Base-by-base conservation (phyloP, 2,329 filamentous ascomycete genomes). In the Helotiales sp. region DNA sequence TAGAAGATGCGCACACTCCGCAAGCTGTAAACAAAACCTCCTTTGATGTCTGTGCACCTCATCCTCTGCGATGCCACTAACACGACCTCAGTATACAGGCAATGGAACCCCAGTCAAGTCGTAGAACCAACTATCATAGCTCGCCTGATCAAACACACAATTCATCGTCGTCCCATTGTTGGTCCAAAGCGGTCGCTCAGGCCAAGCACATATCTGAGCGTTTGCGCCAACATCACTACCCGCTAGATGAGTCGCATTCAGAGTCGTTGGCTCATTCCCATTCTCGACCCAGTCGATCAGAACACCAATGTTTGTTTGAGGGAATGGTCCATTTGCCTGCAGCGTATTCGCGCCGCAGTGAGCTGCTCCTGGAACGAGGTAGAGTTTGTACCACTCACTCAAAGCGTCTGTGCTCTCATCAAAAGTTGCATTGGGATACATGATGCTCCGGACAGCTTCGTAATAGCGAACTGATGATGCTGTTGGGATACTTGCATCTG, bases 251-350 rank as follows among this genome's bases (percentile, higher is more conserved):
- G 73, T 76, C 10, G 72, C 72, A 62, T 76, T 76, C 15, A 77
- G 70, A 2, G 67, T 68, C 3, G 49, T 42, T 0, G 74, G 75
- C 58, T 62, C 65, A 29, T 71, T 60, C 13, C 70, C 87, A 60
- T 88, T 89, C 62, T 81, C 81, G 10, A 91, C 75, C 66, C 79
- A 89, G 66, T 90, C 85, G 67, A 90, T 89, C 15, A 85, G 83
- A 1, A 85, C 89, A 2, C 86, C 83, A 70, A 89, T 84, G 42
- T 89, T 86, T 3, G 84, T 84, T 61, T 84, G 77, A 15, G 63
- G 64, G 31, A 50, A 64, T 5, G 61, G 57, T 3, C 57, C 59
- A 48, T 64, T 64, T 0, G 77, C 76, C 70, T 79, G 76, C 0
- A 75, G 68, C 4, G 67, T 55, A 69, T 80, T 82, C 0, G 72